Conservation (phyloP, 257 asterid species). For the Fraxinus excelsior region DNA sequence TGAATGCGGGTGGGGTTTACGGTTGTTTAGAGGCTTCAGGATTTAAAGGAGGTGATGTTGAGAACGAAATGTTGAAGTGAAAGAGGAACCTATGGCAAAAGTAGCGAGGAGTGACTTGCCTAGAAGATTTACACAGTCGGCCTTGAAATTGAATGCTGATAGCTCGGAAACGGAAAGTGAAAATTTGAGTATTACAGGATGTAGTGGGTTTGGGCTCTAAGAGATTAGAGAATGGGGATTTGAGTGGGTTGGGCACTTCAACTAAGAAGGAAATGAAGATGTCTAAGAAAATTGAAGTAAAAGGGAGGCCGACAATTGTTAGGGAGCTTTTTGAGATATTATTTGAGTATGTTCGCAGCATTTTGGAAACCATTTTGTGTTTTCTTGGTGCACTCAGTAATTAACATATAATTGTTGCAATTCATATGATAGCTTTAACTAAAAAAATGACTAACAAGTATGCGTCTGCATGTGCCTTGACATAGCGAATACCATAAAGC, state of each 20-base stretch:
- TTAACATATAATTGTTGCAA: neutral
- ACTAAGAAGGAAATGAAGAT: constrained; percentile 71
- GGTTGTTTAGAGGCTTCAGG: constrained; percentile 19
- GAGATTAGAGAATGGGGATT: constrained; percentile 36
- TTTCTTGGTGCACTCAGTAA: neutral
- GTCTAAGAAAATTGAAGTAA: constrained; percentile 58
- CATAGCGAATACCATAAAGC: neutral
- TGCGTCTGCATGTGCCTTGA: neutral
- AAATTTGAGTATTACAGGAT: constrained; percentile 41
- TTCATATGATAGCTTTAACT: neutral
- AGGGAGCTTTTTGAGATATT: constrained; percentile 65
- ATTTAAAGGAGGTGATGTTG: constrained; percentile 15
- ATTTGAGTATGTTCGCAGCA: neutral
- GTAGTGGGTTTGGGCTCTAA: constrained; percentile 51
- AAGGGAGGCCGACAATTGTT: constrained; percentile 75
- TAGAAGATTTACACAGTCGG: constrained; percentile 63
- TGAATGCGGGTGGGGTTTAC: constrained; percentile 28
- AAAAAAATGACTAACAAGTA: neutral
- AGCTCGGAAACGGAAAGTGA: constrained; percentile 41
- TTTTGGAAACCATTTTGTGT: neutral
- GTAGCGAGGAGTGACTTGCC: constrained; percentile 23
- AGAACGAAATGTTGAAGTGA: constrained; percentile 60
- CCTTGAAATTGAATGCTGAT: constrained; percentile 36
- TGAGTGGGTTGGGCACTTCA: constrained; percentile 34
- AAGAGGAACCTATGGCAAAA: constrained; percentile 38